phyloP scores from a whole-genome alignment of 768 basidiomycete genomes.

The Sistotremastrum suecicum region DNA sequence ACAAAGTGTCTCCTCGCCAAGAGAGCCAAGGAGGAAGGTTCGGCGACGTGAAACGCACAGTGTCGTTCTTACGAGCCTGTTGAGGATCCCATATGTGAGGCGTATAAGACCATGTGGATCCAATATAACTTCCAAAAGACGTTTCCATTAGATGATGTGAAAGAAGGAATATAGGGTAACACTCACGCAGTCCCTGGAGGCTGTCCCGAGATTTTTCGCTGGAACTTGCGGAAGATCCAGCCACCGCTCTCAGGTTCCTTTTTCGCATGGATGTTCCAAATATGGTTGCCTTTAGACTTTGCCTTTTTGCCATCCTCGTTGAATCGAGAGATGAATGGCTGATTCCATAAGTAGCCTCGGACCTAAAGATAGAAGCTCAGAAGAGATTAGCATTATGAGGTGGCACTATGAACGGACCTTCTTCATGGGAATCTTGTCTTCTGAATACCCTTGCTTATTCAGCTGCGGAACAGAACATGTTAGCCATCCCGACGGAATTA shows the following conservation, averaged over 20 bases:
- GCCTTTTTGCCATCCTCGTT: slow-evolving; percentile 99
- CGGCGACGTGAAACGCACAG: slow-evolving; percentile 71
- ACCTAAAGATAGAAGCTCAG: slow-evolving; percentile 31
- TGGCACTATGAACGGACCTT: slow-evolving; percentile 39
- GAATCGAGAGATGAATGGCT: slow-evolving; percentile 87
- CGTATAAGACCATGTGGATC: slow-evolving; percentile 76
- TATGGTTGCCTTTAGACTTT: slow-evolving; percentile 98
- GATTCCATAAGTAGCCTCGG: slow-evolving; percentile 92
- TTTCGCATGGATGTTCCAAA: slow-evolving; percentile 97
- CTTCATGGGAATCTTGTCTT: slow-evolving; percentile 94
- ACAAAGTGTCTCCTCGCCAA: slow-evolving; percentile 76
- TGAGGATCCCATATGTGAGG: slow-evolving; percentile 97
- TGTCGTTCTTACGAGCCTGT: slow-evolving; percentile 64
- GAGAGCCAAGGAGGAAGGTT: slow-evolving; percentile 73
- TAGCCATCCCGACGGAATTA: neutral
- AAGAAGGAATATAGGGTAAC: slow-evolving; percentile 5
- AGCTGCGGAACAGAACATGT: slow-evolving; percentile 32
- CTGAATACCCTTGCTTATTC: slow-evolving; percentile 71
- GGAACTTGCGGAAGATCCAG: slow-evolving; percentile 84
- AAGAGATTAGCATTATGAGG: neutral
- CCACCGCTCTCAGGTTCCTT: slow-evolving; percentile 49
- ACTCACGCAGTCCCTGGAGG: slow-evolving; percentile 56
- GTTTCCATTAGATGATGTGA: neutral
- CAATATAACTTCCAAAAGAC: slow-evolving; percentile 31
- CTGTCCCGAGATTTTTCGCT: slow-evolving; percentile 73